Evolutionary conservation across 352 stramenopile genomes (phyloP), one percentile per base, ranked within the genome.

Genomic region (Pythium scleroteichum): DNA sequence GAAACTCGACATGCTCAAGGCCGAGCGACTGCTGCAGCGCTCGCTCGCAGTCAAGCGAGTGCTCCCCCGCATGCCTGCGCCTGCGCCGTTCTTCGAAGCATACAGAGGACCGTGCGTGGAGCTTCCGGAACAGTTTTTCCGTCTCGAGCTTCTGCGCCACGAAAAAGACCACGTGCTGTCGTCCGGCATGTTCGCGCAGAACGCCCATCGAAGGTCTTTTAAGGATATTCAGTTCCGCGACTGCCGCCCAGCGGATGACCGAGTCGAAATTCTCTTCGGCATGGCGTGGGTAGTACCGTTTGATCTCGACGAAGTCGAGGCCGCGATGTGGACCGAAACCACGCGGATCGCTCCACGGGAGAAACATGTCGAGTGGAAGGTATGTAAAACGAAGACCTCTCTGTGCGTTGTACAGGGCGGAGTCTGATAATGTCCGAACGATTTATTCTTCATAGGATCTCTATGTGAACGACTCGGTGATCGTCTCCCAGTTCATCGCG

Each of bases 401-500:
- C 24, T 19, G 8, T 10, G 24, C 9, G 40, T n/a, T n/a, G n/a
- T n/a, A n/a, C n/a, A n/a, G n/a, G n/a, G n/a, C n/a, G n/a, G n/a
- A n/a, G n/a, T n/a, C n/a, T 6, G 38, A 13, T 44, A 13, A 44
- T n/a, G 4, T 14, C 38, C 4, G 22, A 16, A 26, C 40, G 26
- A 7, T 49, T 9, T 49, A 12, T 4, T 29, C 7, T 23, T 5
- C 19, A 4, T 49, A 52, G 45, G 45, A 52, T 23, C 23, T 52
- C 10, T 39, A 39, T 39, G 45, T 38, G 19, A 27, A 52, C 45
- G 23, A 17, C 23, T 16, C 4, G 23, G 7, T 52, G 14, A 52
- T 52, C 5, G 45, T 52, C 9, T 52, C 45, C 17, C 23, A 52
- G 24, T 52, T 52, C 20, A 38, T 52, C 23, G 22, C 45, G 6